Evolutionary conservation across 495 filamentous ascomycete genomes (phyloP).

Genomic region (Amphirosellinia nigrospora): DNA sequence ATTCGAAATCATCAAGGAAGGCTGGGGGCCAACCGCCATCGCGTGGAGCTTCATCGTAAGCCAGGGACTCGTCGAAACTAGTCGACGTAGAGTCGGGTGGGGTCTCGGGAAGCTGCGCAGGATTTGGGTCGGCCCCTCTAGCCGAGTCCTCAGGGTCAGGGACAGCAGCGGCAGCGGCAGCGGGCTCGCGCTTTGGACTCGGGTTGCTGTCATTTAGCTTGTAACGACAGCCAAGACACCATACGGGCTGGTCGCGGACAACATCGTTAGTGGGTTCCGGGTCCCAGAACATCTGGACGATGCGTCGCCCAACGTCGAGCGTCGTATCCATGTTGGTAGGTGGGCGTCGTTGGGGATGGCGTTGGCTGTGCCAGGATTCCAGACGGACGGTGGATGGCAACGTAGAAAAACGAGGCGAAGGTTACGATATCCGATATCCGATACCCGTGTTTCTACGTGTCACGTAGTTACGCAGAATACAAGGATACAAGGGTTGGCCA

Average conservation of each 20-base stretch:
- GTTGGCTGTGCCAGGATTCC: neutral
- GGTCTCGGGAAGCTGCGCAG: slow-evolving; percentile 44
- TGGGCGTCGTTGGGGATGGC: neutral
- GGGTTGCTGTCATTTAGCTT: slow-evolving; percentile 47
- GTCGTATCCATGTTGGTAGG: slow-evolving; percentile 47
- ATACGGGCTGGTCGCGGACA: slow-evolving; percentile 70
- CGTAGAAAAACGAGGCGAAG: slow-evolving; percentile 3
- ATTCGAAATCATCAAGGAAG: slow-evolving; percentile 93
- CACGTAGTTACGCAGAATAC: slow-evolving; percentile 6
- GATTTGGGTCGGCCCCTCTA: slow-evolving; percentile 26
- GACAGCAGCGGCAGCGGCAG: slow-evolving; percentile 29
- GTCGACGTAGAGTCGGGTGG: slow-evolving; percentile 53
- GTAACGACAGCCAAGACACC: slow-evolving; percentile 87
- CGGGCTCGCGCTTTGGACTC: slow-evolving; percentile 34
- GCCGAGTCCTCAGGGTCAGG: slow-evolving; percentile 2
- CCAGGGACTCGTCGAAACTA: slow-evolving; percentile 57
- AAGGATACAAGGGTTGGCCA: neutral
- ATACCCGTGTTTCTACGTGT: neutral
- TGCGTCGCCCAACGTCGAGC: slow-evolving; percentile 64
- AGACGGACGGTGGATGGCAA: neutral
- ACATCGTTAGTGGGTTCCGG: slow-evolving; percentile 88
- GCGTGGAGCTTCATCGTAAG: slow-evolving; percentile 52
- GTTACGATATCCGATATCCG: slow-evolving; percentile 2
- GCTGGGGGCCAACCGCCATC: slow-evolving; percentile 80
- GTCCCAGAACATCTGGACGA: slow-evolving; percentile 95